Base-by-base conservation (phyloP, 352 stramenopile species). In the Lagenidium giganteum region DNA sequence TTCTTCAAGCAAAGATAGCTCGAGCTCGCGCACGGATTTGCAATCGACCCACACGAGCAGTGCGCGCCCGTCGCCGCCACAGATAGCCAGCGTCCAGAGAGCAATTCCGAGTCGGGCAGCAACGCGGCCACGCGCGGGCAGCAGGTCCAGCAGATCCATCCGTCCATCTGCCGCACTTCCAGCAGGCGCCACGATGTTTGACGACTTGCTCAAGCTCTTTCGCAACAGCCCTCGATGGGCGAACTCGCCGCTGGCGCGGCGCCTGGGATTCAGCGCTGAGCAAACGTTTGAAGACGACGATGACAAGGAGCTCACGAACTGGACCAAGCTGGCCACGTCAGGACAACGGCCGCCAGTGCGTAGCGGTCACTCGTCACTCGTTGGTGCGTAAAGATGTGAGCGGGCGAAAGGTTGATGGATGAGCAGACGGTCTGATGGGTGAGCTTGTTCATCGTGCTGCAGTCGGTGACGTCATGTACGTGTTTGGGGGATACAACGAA, bases 401-500 rank as follows among this genome's bases (percentile, higher is more conserved):
- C 28, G 17, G 1, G 23, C 36, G 23, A 9, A 14, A 14, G 28
- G 28, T 9, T 32, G 9, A 32, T 32, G 9, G 28, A 9, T 32
- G 14, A 32, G 9, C 9, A 32, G 14, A 14, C 28, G 28, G 28
- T 14, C 28, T 32, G 9, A 32, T 14, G 9, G 28, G 9, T 32
- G 28, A 14, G 28, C 1, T 36, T 4, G 42, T 21, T 28, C 22
- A 30, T 30, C 9, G n/a, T n/a, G 41, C 44, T 41, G 20, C 41
- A 88, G 78, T 90, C 20, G 73, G 58, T 17, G 70, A 84, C 50
- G 67, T 74, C 44, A 91, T 88, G 79, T 91, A 88, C 45, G 64
- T 88, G 20, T 91, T 91, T 44, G 79, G 79, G n/a, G 79, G 79
- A 21, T 91, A 91, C 71, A 88, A 91, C 55, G 75, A 91, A 61